phyloP scores from a whole-genome alignment of 2,329 filamentous ascomycete genomes.

The Colletotrichum aenigma region DNA sequence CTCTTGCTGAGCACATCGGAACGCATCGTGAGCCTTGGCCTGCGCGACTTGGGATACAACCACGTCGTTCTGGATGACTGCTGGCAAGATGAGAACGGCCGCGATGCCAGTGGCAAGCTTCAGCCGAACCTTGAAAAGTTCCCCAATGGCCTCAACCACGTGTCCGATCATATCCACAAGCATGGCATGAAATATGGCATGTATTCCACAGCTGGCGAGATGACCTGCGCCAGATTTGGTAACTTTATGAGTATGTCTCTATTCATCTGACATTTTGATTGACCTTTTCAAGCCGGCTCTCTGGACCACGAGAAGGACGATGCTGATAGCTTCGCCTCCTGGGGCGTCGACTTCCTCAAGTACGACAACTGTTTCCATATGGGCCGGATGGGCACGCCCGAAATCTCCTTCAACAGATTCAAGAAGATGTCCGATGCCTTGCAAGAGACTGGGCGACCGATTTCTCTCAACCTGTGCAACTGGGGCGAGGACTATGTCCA shows the following conservation, averaged over 20 bases:
- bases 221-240: conserved; percentile 52
- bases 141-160: conserved; percentile 37
- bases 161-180: conserved; percentile 37
- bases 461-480: conserved; percentile 37
- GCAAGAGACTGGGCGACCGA: conserved; percentile 31
- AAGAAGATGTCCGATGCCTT: conserved; percentile 37
- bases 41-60: conserved; percentile 31
- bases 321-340: conserved; percentile 54
- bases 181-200: conserved; percentile 42
- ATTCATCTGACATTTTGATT: neutral
- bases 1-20: conserved; percentile 24
- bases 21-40: conserved; percentile 26
- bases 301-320: conserved; percentile 57
- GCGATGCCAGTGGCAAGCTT: conserved; percentile 27
- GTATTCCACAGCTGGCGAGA: conserved; percentile 45
- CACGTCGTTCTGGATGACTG: conserved; percentile 38
- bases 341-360: conserved; percentile 59
- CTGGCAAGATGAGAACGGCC: conserved; percentile 33
- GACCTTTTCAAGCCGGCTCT: conserved; percentile 37
- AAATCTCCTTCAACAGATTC: conserved; percentile 31
- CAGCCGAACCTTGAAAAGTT: conserved; percentile 37
- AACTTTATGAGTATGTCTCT: neutral
- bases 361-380: conserved; percentile 53
- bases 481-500: conserved; percentile 35
- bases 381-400: conserved; percentile 27